phyloP scores from a whole-genome alignment of 2,329 filamentous ascomycete species.

The Corinectria fuckeliana region DNA sequence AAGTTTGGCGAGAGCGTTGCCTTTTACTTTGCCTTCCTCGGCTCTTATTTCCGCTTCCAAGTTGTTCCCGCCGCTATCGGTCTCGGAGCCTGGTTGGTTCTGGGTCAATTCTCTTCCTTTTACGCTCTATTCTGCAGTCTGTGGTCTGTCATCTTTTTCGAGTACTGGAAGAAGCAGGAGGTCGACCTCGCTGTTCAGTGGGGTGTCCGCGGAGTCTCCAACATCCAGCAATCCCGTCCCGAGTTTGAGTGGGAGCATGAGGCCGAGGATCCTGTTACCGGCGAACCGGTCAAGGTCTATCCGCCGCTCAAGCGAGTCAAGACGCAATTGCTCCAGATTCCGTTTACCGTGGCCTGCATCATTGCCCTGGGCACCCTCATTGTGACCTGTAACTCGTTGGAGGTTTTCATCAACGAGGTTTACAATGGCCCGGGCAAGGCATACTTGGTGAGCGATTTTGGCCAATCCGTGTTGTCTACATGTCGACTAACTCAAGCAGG shows the following conservation, averaged over 20 bases:
- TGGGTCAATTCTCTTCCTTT: conserved; percentile 82
- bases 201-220: conserved; percentile 85
- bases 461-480: background rate
- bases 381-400: conserved; percentile 85
- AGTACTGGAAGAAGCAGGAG: conserved; percentile 96
- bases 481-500: conserved; percentile 52
- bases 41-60: conserved; percentile 87
- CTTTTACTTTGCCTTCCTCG: conserved; percentile 94
- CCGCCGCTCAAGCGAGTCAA: conserved; percentile 76
- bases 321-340: conserved; percentile 81
- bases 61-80: conserved; percentile 83
- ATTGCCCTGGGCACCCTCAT: conserved; percentile 81
- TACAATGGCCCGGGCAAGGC: conserved; percentile 89
- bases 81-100: conserved; percentile 77
- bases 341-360: conserved; percentile 80
- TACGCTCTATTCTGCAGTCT: conserved; percentile 81
- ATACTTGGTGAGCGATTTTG: conserved; percentile 68
- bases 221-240: conserved; percentile 77
- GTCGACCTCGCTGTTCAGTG: conserved; percentile 84
- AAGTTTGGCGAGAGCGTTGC: conserved; percentile 84
- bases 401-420: conserved; percentile 94
- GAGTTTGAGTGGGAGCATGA: conserved; percentile 83
- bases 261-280: conserved; percentile 79
- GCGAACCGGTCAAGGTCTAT: conserved; percentile 78
- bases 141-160: conserved; percentile 91